Conservation (phyloP, 345 rosid species). For the Sisymbrium irio region DNA sequence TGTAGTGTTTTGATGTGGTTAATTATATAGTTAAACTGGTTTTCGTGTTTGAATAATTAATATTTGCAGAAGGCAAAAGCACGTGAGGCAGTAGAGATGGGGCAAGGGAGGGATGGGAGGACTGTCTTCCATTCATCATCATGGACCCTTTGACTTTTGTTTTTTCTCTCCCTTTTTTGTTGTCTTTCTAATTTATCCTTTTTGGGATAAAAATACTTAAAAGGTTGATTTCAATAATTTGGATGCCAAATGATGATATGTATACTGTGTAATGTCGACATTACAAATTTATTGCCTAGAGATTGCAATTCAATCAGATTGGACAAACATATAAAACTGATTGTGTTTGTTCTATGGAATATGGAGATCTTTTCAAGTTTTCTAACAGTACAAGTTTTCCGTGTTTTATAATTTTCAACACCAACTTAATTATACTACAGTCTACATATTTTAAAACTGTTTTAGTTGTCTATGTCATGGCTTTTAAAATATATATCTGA, state of each 20-base stretch:
- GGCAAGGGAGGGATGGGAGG: constrained; percentile 50
- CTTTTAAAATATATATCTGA: background rate
- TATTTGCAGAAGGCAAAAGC: constrained; percentile 54
- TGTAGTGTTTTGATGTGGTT: background rate
- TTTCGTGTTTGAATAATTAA: background rate
- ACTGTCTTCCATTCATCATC: constrained; percentile 49
- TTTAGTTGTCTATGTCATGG: background rate
- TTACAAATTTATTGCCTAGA: constrained; percentile 18
- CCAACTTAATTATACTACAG: no score
- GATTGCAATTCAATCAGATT: background rate
- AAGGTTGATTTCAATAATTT: constrained; percentile 5
- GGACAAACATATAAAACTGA: background rate
- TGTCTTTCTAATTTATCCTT: constrained; percentile 15
- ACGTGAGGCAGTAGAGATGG: constrained; percentile 55
- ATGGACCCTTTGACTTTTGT: constrained; percentile 44
- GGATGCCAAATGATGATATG: constrained; percentile 19
- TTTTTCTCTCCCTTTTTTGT: constrained; percentile 12
- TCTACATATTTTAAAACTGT: background rate
- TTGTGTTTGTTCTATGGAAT: background rate
- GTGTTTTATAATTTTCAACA: background rate
- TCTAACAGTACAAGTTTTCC: background rate
- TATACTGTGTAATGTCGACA: constrained; percentile 23
- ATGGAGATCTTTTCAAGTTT: background rate
- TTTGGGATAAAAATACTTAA: background rate
- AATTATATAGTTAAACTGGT: background rate